These are phyloP conservation scores for Pezizomycotina sp. DNA, from an alignment of 2,329 filamentous ascomycete species.

Conservation along the genomic window DNA sequence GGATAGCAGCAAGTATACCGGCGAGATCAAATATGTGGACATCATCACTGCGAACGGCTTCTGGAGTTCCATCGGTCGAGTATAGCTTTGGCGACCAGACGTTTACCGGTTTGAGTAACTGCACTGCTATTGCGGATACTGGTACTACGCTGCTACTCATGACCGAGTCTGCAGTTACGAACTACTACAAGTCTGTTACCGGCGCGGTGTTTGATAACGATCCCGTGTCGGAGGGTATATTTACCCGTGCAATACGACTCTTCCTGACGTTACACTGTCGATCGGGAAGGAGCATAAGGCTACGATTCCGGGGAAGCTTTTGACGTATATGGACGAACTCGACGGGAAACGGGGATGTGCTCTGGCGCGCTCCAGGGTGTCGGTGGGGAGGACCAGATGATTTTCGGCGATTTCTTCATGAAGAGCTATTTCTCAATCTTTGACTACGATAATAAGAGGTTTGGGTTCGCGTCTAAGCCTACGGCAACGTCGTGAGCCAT, in stretches of 20 bases:
- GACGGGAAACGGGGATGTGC: too few relatives aligned
- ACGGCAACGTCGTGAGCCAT: too few relatives aligned
- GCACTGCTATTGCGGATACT: constrained; percentile 38
- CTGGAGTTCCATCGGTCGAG: constrained; percentile 42
- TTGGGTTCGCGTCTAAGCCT: constrained; percentile 36
- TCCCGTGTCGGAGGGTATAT: constrained; percentile 36
- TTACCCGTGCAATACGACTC: constrained; percentile 39
- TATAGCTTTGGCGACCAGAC: constrained; percentile 7
- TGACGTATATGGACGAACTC: too few relatives aligned
- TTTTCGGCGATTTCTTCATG: constrained; percentile 64
- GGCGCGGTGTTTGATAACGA: constrained; percentile 34
- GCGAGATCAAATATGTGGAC: constrained; percentile 44
- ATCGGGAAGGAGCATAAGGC: constrained; percentile 43
- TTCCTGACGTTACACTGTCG: constrained; percentile 39
- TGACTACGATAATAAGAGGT: constrained; percentile 36
- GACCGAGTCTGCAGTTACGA: constrained; percentile 38
- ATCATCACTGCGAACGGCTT: constrained; percentile 47
- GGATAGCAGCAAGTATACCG: constrained; percentile 45
- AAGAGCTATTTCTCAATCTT: constrained; percentile 64
- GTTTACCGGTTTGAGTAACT: constrained; percentile 2
- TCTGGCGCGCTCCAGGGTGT: constrained; percentile 56
- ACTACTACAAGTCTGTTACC: constrained; percentile 43
- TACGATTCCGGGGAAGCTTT: constrained; percentile 37
- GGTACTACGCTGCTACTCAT: constrained; percentile 51
- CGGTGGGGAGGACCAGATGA: constrained; percentile 37